Base-by-base conservation (phyloP, 2,329 filamentous ascomycete genomes). In the Alternaria solani region DNA sequence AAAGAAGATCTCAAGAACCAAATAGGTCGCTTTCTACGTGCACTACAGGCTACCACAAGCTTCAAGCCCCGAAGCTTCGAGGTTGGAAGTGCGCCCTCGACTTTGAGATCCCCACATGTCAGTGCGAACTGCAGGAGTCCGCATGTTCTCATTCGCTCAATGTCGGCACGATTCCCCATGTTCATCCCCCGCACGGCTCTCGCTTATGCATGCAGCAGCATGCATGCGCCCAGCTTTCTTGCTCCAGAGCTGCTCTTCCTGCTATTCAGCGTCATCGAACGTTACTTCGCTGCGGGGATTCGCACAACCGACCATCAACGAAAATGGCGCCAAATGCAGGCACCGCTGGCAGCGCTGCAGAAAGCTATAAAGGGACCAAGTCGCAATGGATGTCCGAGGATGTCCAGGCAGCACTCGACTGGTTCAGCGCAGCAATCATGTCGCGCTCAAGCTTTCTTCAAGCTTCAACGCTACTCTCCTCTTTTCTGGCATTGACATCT, bases 401-500 rank as follows among this genome's bases (percentile, higher is more conserved):
- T 47, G 47, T 61, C 30, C 58, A 61, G 48, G 54, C 47, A 57
- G 58, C 58, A 8, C 36, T 61, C 12, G 54, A 57, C 47, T 34
- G 58, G 63, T 64, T 63, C 62, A 65, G 51, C 60, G 64, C 41
- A 20, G 16, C 46, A 5, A 62, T 46, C 44, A 76, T 76, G 73
- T 61, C 69, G 62, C 68, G 55, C 56, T 65, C 69, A 59, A 64
- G 63, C 60, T 67, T 73, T 60, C 26, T 69, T 18, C 64, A 67
- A 59, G 66, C 69, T 58, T 62, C 70, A 12, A 63, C 64, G 7
- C 26, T 72, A 3, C 43, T 75, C 9, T 72, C 68, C 28, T 68
- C 66, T 34, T 62, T 76, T 43, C 61, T 72, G 30, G 61, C 65
- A n/a, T 66, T 72, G 51, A 63, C 69, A n/a, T 28, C 60, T 51